These are phyloP conservation scores for Leptodermis oblonga DNA, from an alignment of 257 asterid species.

Conservation along the genomic window DNA sequence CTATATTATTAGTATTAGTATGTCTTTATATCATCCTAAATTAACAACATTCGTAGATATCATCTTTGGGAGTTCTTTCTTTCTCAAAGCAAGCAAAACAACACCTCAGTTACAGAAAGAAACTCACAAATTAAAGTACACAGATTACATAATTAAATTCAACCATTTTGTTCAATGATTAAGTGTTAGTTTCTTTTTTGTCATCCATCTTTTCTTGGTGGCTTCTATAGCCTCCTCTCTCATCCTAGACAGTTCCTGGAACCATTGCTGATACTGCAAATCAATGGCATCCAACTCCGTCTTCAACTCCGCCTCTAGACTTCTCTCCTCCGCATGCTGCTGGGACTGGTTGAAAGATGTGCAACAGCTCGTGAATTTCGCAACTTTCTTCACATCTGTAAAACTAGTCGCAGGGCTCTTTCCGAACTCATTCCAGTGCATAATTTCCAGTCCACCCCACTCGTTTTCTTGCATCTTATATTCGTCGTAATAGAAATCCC, in stretches of 20 bases:
- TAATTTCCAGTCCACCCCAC: slow-evolving; percentile 25
- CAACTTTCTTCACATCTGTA: slow-evolving; percentile 17
- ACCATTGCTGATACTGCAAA: slow-evolving; percentile 30
- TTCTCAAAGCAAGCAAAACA: slow-evolving; percentile 3
- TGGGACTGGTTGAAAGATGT: slow-evolving; percentile 29
- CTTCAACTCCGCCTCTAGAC: slow-evolving; percentile 23
- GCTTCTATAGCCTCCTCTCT: slow-evolving; percentile 38
- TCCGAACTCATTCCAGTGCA: slow-evolving; percentile 18
- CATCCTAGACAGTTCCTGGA: slow-evolving; percentile 29
- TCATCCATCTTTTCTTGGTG: slow-evolving; percentile 43
- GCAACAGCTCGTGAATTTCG: slow-evolving; percentile 25
- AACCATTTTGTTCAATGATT: slow-evolving; percentile 13
- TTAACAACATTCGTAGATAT: no score
- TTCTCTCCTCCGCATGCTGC: slow-evolving; percentile 22
- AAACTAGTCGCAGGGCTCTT: slow-evolving; percentile 21
- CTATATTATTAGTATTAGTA: not conserved
- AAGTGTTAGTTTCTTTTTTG: slow-evolving; percentile 27
- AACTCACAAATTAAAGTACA: not conserved
- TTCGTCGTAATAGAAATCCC: slow-evolving; percentile 29
- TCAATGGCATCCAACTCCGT: slow-evolving; percentile 34
- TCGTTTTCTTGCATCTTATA: slow-evolving; percentile 29
- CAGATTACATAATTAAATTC: not conserved
- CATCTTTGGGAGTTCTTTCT: no score
- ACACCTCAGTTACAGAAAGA: not conserved
- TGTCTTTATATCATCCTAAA: not conserved